phyloP scores from a whole-genome alignment of 352 stramenopile species.

The Aphanomyces astaci region DNA sequence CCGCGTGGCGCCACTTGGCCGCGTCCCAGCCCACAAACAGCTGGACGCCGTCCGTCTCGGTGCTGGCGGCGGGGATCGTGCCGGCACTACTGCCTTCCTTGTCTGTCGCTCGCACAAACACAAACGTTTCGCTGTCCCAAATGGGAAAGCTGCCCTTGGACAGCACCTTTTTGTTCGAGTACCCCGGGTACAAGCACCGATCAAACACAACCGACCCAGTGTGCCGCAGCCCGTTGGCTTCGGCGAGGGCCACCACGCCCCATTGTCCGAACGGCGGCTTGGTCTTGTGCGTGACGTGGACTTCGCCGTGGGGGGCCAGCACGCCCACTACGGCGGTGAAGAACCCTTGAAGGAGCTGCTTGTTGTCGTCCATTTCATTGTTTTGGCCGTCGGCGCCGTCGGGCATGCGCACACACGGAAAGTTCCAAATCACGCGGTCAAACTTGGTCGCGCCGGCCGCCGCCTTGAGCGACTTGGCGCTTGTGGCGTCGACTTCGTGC shows the following conservation, averaged over 20 bases:
- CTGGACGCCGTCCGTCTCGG: conserved; percentile 13
- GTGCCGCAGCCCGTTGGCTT: conserved; percentile 40
- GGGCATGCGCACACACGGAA: conserved; percentile 89
- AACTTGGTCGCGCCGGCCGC: conserved; percentile 42
- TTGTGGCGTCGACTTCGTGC: conserved; percentile 89
- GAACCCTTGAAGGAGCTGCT: conserved; percentile 85
- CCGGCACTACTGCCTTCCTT: not conserved
- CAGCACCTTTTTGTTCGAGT: conserved; percentile 94
- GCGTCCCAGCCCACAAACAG: not conserved
- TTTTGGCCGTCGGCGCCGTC: conserved; percentile 95
- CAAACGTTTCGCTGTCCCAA: conserved; percentile 92
- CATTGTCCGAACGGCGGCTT: conserved; percentile 88
- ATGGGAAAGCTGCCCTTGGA: conserved; percentile 94
- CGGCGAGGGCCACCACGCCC: conserved; percentile 69
- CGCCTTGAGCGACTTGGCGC: conserved; percentile 59
- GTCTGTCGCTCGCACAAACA: conserved; percentile 56
- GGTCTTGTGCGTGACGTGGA: conserved; percentile 96
- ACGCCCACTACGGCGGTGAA: conserved; percentile 46
- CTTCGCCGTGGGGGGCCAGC: conserved; percentile 63
- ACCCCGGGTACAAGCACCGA: conserved; percentile 84
- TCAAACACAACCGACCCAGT: conserved; percentile 88
- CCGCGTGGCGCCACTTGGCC: conserved; percentile 11
- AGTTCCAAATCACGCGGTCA: conserved; percentile 95
- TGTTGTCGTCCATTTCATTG: conserved; percentile 93
- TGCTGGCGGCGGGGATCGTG: not conserved